A percentile compares a stretch with the other conserved stretches of the same genome.
phyloP scores from a whole-genome alignment of 148 eudicot species.

The Drosera capensis region DNA sequence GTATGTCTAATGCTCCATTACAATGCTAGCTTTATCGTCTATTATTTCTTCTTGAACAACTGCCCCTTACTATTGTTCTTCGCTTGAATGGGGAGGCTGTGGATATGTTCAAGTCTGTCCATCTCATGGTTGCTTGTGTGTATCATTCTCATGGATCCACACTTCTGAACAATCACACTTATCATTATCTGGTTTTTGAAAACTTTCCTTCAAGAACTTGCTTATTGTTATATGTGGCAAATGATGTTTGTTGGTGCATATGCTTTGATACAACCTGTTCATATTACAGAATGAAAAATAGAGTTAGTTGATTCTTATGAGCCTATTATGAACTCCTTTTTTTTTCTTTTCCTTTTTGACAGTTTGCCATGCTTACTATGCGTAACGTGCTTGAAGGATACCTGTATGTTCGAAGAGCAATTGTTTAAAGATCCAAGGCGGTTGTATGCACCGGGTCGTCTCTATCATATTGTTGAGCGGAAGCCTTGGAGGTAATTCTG shows the following conservation, averaged over 20 bases:
- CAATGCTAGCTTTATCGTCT: background rate
- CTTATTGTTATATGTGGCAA: too few relatives aligned
- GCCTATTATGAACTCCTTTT: background rate
- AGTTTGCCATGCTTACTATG: conserved; percentile 96
- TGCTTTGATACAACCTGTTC: too few relatives aligned
- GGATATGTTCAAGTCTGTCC: too few relatives aligned
- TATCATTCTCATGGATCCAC: background rate
- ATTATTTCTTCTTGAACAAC: too few relatives aligned
- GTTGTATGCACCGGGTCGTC: conserved; percentile 92
- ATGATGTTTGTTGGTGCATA: too few relatives aligned
- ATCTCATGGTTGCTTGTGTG: too few relatives aligned
- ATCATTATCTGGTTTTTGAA: background rate
- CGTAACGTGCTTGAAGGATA: conserved; percentile 82
- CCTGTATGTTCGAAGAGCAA: conserved; percentile 69
- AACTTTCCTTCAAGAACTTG: too few relatives aligned
- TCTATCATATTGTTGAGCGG: conserved; percentile 91
- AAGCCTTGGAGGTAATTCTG: conserved; percentile 64
- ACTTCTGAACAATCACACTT: background rate
- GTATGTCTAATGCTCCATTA: conserved; percentile 30
- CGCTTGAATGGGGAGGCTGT: too few relatives aligned
- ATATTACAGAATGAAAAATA: too few relatives aligned
- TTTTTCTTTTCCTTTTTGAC: conserved; percentile 9
- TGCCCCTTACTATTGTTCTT: too few relatives aligned
- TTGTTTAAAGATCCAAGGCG: conserved; percentile 83
- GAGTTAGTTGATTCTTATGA: background rate